Percentiles rank a stretch among this genome's conserved stretches.
Conservation (phyloP, 169 alveolate species). For the Eimeria brunetti region DNA sequence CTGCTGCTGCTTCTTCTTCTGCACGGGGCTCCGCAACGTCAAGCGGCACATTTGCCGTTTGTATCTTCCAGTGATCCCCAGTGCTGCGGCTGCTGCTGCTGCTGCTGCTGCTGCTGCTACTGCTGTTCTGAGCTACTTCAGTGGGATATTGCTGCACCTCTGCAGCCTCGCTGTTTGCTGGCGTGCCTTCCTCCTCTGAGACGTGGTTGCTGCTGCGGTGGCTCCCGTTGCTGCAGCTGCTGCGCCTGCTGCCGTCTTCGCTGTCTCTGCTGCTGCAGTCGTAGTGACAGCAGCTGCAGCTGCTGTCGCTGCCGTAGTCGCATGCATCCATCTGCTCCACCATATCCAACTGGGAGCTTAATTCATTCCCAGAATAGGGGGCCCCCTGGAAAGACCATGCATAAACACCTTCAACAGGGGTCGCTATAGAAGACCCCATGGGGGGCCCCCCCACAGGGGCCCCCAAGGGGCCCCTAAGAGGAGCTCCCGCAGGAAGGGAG, state of each 20-base stretch:
- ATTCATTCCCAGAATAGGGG: background rate
- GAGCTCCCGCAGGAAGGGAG: no score
- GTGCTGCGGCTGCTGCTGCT: background rate
- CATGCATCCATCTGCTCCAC: background rate
- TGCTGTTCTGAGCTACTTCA: background rate
- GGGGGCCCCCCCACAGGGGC: no score
- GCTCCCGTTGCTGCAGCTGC: no score
- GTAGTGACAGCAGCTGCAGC: conserved; percentile 53
- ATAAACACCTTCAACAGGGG: background rate
- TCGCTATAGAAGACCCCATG: no score
- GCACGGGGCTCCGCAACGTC: background rate
- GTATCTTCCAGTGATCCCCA: conserved; percentile 18
- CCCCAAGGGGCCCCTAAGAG: no score
- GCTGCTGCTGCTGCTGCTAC: background rate
- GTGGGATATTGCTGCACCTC: background rate
- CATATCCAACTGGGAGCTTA: background rate
- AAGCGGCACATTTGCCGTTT: background rate
- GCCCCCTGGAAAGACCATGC: background rate
- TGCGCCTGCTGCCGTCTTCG: conserved; percentile 25
- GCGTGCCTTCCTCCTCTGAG: background rate
- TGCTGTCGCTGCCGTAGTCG: conserved; percentile 31
- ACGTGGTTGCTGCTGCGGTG: background rate
- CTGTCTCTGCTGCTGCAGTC: conserved; percentile 29
- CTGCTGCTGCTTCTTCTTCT: background rate
- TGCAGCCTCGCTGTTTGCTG: background rate